A percentile compares a stretch with the other conserved stretches of the same genome.
Conservation (phyloP, 2,329 filamentous ascomycete species). For the Seiridium cupressi region DNA sequence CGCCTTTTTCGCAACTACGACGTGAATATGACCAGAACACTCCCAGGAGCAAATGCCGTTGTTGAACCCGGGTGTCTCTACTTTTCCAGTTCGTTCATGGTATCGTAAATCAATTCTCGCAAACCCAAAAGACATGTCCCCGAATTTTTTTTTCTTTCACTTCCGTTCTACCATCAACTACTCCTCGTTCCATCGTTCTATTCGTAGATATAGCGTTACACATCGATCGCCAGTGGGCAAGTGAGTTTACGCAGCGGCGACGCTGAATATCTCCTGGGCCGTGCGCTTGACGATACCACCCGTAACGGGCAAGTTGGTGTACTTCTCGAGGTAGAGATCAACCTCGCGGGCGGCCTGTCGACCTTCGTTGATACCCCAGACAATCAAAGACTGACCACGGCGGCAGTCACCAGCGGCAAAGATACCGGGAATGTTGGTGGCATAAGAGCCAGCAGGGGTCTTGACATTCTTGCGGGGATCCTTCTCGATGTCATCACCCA, state of each 20-base stretch:
- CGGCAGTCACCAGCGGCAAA: slow-evolving; percentile 96
- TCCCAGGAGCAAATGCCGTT: too few relatives aligned
- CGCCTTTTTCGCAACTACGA: too few relatives aligned
- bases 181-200: neutral
- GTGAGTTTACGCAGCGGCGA: slow-evolving; percentile 17
- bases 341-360: slow-evolving; percentile 90
- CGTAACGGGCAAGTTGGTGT: slow-evolving; percentile 80
- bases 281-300: slow-evolving; percentile 88
- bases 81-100: too few relatives aligned
- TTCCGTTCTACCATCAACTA: neutral
- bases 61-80: too few relatives aligned
- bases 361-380: slow-evolving; percentile 98
- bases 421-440: slow-evolving; percentile 82
- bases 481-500: slow-evolving; percentile 86
- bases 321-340: slow-evolving; percentile 79
- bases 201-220: slow-evolving; percentile 6
- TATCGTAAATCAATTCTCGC: slow-evolving; percentile 5
- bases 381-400: slow-evolving; percentile 91
- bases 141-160: neutral
- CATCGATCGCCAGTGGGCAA: neutral
- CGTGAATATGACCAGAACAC: too few relatives aligned
- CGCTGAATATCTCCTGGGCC: slow-evolving; percentile 66
- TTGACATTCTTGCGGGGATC: slow-evolving; percentile 95
- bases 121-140: slow-evolving; percentile 3
- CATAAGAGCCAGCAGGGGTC: slow-evolving; percentile 83